Evolutionary conservation across 2,329 filamentous ascomycete species (phyloP), one percentile per base, ranked within the genome.

Genomic region (Alternaria rosae): DNA sequence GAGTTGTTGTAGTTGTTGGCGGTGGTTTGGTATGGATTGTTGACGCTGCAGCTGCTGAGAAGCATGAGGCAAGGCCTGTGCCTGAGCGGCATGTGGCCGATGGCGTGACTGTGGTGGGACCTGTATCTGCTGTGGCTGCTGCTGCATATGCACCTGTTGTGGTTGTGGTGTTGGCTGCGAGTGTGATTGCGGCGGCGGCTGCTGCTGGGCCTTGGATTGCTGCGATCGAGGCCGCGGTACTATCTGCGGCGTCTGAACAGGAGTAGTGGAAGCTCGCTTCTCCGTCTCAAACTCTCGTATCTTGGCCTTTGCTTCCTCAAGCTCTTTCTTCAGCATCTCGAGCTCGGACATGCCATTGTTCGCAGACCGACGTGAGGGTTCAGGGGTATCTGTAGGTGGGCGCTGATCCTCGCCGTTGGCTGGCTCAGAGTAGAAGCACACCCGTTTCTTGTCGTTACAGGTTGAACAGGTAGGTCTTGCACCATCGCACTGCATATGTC

Each of bases 241-340:
- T 48, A 65, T 62, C 45, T 69, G 73, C 21, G 72, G 67, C 25
- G 73, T 70, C 51, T 75, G 74, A 4, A 69, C 60, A 3, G 73
- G 72, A 17, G 72, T 75, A 3, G 63, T 68, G 10, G 74, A 75
- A 56, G 69, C 44, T 12, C 70, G 70, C 25, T 78, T 74, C 61
- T 77, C 74, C 2, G 67, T 65, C 53, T 79, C 73, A 6, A 78
- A 66, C 56, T 78, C 66, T 28, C 73, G 70, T 17, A 79, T 78
- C 12, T 73, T 72, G 8, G 75, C 76, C 57, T 70, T 77, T n/a
- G 77, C 76, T 63, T 77, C 77, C 44, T 78, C 77, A 8, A 78
- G 66, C 54, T 78, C 74, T 56, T 60, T 73, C 64, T 74, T 77
- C 66, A 78, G 74, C 61, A 70, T 73, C 54, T 78, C 76, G 20